Evolutionary conservation across 805 yeast species (phyloP), one percentile per base, ranked within the genome.

Genomic region (Candida xiaguanensis): DNA sequence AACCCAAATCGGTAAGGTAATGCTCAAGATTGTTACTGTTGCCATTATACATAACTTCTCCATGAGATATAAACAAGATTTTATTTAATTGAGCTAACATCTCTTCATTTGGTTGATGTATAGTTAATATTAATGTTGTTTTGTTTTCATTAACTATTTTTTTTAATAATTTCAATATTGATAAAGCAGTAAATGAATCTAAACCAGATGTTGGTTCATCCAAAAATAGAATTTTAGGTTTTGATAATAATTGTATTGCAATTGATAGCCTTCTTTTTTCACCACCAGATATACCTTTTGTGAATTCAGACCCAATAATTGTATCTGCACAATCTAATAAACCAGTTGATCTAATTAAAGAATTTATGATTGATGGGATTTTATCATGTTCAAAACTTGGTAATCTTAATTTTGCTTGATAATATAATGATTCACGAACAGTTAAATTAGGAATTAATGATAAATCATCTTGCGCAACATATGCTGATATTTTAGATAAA

Each of bases 181-280:
- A 69, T 72, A 75, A 66, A 6, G 82, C 73, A 18, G 82, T 70
- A 17, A 51, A 55, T n/a, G 82, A 72, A 49, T 77, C 82, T 45
- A 76, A 58, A 29, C 82, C 82, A 24, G 81, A 75, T 13, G 82
- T 77, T 24, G 81, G 80, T 51, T 77, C 82, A 60, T 77, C 82
- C 42, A 78, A 59, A 52, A 78, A 77, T 25, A 78, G 56, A 34
- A 77, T 45, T 6, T 44, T 33, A 4, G 58, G 58, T 23, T 34
- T 45, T 9, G 49, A 44, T 8, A 53, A 38, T 31, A 52, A 28
- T 30, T 54, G 54, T 25, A 46, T 43, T 9, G 55, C 57, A 39
- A 53, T 44, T 18, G 50, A 46, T 14, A 50, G 44, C 46, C 56
- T 45, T 42, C 56, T 44, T 36, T 50, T 52, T 34, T 53, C 52